Evolutionary conservation across 2,329 filamentous ascomycete species (phyloP).

Genomic region (Coniochaeta prunicola): DNA sequence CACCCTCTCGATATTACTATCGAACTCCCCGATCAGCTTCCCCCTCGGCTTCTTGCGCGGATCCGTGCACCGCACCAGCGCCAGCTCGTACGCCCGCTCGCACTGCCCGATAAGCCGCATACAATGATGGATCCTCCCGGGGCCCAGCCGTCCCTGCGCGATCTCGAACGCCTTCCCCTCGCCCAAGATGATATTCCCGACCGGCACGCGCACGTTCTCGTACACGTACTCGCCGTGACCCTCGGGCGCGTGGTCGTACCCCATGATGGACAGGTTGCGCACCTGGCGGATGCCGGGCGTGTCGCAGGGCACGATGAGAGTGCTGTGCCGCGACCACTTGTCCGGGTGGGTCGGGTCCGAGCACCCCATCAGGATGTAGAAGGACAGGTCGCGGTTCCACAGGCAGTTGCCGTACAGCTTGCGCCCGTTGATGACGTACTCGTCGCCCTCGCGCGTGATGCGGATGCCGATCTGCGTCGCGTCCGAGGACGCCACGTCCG

Average conservation of each 20-base stretch:
- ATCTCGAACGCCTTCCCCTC: slow-evolving; percentile 33
- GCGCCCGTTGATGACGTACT: slow-evolving; percentile 32
- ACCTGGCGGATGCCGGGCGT: slow-evolving; percentile 28
- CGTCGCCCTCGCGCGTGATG: slow-evolving; percentile 25
- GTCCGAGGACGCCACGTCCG: slow-evolving; percentile 40
- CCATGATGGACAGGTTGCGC: slow-evolving; percentile 31
- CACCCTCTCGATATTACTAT: slow-evolving; percentile 28
- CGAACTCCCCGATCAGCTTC: slow-evolving; percentile 27
- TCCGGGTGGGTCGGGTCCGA: slow-evolving; percentile 29
- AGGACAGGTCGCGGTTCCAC: slow-evolving; percentile 25
- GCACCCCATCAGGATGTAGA: slow-evolving; percentile 26
- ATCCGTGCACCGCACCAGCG: slow-evolving; percentile 23
- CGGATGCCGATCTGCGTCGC: slow-evolving; percentile 35
- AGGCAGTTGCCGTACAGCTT: slow-evolving; percentile 32
- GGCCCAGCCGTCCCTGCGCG: slow-evolving; percentile 30
- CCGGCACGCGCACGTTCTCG: slow-evolving; percentile 29
- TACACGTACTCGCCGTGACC: slow-evolving; percentile 33
- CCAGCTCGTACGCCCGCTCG: slow-evolving; percentile 32
- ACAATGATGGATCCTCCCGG: slow-evolving; percentile 33
- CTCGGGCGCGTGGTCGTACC: slow-evolving; percentile 32
- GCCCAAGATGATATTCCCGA: slow-evolving; percentile 31
- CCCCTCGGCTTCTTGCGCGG: slow-evolving; percentile 27
- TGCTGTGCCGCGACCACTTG: slow-evolving; percentile 30
- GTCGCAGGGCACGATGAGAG: slow-evolving; percentile 27
- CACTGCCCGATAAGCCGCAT: slow-evolving; percentile 33